Evolutionary conservation across 805 yeast genomes (phyloP).

Genomic region (Saccharomyces jurei): DNA sequence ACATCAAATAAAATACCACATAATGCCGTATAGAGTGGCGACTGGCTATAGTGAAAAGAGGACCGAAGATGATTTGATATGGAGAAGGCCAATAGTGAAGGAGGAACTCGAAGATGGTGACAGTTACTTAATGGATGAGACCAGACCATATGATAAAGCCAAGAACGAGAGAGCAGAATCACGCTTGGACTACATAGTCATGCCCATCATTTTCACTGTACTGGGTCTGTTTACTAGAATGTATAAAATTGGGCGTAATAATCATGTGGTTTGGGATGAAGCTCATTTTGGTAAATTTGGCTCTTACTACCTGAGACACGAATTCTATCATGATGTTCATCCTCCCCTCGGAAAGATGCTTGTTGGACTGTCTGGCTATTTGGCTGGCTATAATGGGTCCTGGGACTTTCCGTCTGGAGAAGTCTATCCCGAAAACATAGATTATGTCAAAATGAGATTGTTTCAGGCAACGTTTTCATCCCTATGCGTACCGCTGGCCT

Average conservation of each 20-base stretch:
- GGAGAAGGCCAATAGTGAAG: neutral
- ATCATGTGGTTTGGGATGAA: conserved; percentile 78
- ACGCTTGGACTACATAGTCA: conserved; percentile 30
- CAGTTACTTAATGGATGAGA: neutral
- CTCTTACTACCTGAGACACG: conserved; percentile 69
- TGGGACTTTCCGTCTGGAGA: conserved; percentile 69
- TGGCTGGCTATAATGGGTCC: conserved; percentile 72
- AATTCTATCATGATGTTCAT: conserved; percentile 79
- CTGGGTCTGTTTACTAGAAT: conserved; percentile 49
- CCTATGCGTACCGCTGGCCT: conserved; percentile 61
- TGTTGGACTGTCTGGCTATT: conserved; percentile 66
- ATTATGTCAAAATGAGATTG: conserved; percentile 58
- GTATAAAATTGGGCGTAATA: conserved; percentile 46
- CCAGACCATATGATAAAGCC: neutral
- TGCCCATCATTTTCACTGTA: conserved; percentile 39
- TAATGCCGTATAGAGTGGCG: neutral
- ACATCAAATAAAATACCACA: neutral
- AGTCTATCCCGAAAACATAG: conserved; percentile 50
- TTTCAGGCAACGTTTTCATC: conserved; percentile 65
- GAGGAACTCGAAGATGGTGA: neutral
- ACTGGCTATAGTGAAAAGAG: neutral
- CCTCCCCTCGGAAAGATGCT: conserved; percentile 83
- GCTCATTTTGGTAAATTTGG: conserved; percentile 89
- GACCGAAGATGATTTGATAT: neutral
- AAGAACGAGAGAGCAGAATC: conserved; percentile 5